phyloP scores from a whole-genome alignment of 1,284 basidiomycete species.

The Fistulina hepatica region DNA sequence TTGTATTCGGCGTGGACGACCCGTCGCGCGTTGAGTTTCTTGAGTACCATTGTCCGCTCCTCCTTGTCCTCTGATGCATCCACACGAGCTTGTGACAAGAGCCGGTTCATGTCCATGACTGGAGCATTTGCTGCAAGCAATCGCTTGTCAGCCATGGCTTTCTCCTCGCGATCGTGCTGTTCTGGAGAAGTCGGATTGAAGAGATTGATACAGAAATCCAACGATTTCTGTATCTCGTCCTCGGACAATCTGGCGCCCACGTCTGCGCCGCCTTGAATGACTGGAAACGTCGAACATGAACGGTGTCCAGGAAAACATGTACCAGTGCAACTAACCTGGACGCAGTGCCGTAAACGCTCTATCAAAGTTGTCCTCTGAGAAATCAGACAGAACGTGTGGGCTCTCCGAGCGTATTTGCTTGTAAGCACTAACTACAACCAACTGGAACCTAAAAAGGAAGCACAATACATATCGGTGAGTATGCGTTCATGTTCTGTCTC shows the following conservation, averaged over 20 bases:
- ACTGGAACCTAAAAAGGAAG: conserved; percentile 38
- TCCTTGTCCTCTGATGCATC: too few relatives aligned
- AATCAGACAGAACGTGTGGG: conserved; percentile 44
- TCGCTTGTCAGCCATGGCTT: too few relatives aligned
- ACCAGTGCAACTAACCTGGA: conserved; percentile 32
- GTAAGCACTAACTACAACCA: conserved; percentile 67
- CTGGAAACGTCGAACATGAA: conserved; percentile 26
- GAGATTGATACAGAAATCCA: conserved; percentile 49
- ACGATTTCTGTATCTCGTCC: conserved; percentile 52
- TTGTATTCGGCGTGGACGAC: conserved; percentile 41
- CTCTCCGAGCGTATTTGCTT: conserved; percentile 57
- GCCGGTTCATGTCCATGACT: too few relatives aligned
- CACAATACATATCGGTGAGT: conserved; percentile 7
- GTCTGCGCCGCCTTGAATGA: conserved; percentile 67
- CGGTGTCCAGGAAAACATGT: background rate
- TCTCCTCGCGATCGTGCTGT: conserved; percentile 30
- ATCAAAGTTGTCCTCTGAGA: conserved; percentile 59
- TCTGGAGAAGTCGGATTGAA: conserved; percentile 48
- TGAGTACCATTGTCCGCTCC: conserved; percentile 34
- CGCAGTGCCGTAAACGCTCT: conserved; percentile 51
- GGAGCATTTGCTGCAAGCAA: too few relatives aligned
- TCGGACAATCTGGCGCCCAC: conserved; percentile 60
- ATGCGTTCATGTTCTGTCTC: conserved; percentile 1
- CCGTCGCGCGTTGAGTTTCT: conserved; percentile 42
- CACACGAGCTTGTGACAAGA: too few relatives aligned